Evolutionary conservation across 176 grass and related monocot genomes (phyloP).

Genomic region (Dendrocalamus sinicus): DNA sequence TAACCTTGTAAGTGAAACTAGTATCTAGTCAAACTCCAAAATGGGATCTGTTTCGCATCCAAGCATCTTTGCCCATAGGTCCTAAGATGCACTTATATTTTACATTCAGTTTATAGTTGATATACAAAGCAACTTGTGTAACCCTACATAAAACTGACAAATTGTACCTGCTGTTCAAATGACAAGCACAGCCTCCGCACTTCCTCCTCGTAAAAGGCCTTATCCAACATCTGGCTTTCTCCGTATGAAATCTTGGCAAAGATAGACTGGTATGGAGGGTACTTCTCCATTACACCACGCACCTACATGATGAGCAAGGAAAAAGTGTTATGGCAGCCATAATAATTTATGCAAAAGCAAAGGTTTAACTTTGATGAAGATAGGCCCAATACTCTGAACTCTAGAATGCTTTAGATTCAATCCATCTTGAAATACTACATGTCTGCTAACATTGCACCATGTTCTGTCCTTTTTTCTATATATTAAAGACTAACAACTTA

Average conservation of each 20-base stretch:
- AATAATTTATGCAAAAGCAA: constrained; percentile 2
- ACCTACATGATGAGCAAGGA: constrained; percentile 55
- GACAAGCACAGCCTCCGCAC: constrained; percentile 80
- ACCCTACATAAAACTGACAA: constrained; percentile 6
- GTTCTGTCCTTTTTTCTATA: background rate
- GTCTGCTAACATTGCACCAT: no score
- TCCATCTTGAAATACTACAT: constrained; percentile 29
- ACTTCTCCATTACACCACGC: constrained; percentile 94
- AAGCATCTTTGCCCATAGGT: background rate
- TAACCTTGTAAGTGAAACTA: background rate
- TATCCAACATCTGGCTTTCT: constrained; percentile 98
- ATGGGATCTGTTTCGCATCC: background rate
- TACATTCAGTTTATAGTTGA: background rate
- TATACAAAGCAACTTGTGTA: background rate
- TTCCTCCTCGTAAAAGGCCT: constrained; percentile 97
- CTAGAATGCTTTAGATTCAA: constrained; percentile 1
- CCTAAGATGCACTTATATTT: background rate
- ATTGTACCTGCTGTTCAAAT: constrained; percentile 87
- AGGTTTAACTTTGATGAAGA: background rate
- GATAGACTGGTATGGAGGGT: constrained; percentile 90
- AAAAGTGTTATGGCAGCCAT: constrained; percentile 9
- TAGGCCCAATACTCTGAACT: background rate
- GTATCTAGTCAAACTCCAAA: background rate
- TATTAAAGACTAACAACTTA: background rate
- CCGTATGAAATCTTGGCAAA: constrained; percentile 90